phyloP scores from a whole-genome alignment of 1,139 yeast genomes.

The Zygosaccharomyces sapae region DNA sequence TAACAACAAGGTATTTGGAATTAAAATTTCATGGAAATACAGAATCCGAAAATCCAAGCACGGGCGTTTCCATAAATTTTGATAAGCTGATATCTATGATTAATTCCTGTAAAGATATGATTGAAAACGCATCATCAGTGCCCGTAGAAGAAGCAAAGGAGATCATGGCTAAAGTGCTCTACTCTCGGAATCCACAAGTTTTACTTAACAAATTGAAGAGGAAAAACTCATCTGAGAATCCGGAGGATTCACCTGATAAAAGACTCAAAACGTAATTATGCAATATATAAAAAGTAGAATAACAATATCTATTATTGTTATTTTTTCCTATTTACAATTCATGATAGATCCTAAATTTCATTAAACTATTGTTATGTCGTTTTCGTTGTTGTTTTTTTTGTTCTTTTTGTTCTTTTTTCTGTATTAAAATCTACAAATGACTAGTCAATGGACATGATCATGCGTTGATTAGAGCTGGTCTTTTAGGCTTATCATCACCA shows the following conservation, averaged over 20 bases:
- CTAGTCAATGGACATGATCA: conserved; percentile 9
- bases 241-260: conserved; percentile 14
- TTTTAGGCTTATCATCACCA: conserved; percentile 32
- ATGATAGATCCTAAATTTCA: not conserved
- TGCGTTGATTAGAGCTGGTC: conserved; percentile 34
- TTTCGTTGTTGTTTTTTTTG: conserved; percentile 8
- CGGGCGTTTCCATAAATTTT: conserved; percentile 32
- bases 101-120: conserved; percentile 45
- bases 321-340: conserved; percentile 2
- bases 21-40: conserved; percentile 44
- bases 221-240: conserved; percentile 18
- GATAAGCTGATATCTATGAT: conserved; percentile 46
- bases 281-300: conserved; percentile 13
- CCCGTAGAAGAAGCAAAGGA: conserved; percentile 57
- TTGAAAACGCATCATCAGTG: conserved; percentile 44
- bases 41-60: conserved; percentile 14
- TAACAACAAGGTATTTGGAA: conserved; percentile 62
- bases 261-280: conserved; percentile 11
- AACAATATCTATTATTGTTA: not conserved
- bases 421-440: conserved; percentile 1
- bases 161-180: conserved; percentile 61
- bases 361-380: not conserved
- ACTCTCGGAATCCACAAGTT: conserved; percentile 55
- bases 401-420: not conserved
- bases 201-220: conserved; percentile 38